phyloP scores from a whole-genome alignment of 768 basidiomycete genomes.

The Coprinopsis marcescibilis region DNA sequence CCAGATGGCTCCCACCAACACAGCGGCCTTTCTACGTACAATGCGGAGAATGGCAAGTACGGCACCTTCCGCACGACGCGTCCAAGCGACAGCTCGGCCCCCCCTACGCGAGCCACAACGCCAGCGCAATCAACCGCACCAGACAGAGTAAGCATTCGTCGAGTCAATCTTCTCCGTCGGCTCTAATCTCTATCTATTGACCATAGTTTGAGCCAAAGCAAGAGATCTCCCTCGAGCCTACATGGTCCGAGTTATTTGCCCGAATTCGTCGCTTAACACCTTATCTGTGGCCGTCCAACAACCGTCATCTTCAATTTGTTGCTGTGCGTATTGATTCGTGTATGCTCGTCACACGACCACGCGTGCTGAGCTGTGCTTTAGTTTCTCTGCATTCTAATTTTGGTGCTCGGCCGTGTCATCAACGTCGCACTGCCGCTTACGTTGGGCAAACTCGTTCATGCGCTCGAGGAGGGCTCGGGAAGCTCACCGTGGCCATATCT shows the following conservation, averaged over 20 bases:
- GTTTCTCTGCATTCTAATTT: constrained; percentile 62
- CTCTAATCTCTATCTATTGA: constrained; percentile 11
- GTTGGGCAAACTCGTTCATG: constrained; percentile 57
- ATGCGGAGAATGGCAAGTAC: constrained; percentile 53
- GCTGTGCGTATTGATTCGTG: constrained; percentile 41
- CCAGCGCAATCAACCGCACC: constrained; percentile 37
- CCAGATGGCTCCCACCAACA: constrained; percentile 37
- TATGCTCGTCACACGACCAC: too few relatives aligned
- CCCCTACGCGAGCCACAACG: constrained; percentile 48
- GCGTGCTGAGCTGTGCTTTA: too few relatives aligned
- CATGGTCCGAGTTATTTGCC: constrained; percentile 63
- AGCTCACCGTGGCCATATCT: constrained; percentile 66
- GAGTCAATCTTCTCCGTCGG: background rate
- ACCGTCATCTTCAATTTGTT: constrained; percentile 57
- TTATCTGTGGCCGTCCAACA: constrained; percentile 80
- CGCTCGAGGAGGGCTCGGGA: constrained; percentile 42
- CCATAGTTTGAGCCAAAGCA: constrained; percentile 40
- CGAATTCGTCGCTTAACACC: constrained; percentile 66
- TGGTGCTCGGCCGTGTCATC: constrained; percentile 71
- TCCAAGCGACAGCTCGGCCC: constrained; percentile 47
- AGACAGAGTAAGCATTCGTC: constrained; percentile 31
- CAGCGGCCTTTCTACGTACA: constrained; percentile 43
- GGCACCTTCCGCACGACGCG: constrained; percentile 62
- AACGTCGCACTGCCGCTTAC: constrained; percentile 67
- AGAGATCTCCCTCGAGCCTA: constrained; percentile 55